A percentile compares a stretch with the other conserved stretches of the same genome.
phyloP scores from a whole-genome alignment of 2,329 filamentous ascomycete species.

The Penicillium paneum region DNA sequence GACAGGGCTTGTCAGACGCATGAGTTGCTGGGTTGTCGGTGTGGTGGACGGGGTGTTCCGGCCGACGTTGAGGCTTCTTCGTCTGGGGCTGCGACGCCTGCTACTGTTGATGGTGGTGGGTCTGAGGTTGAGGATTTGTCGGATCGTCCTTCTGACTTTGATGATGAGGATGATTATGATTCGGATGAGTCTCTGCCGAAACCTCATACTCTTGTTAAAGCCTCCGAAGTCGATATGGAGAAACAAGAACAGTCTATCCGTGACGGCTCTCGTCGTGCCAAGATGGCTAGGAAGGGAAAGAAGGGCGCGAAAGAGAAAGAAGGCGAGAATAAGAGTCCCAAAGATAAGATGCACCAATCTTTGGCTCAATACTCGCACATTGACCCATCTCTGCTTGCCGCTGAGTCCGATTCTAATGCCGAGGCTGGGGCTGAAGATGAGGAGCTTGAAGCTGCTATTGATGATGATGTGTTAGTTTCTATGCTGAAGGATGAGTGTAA shows the following conservation, averaged over 20 bases:
- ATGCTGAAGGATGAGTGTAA: constrained; percentile 41
- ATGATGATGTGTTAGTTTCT: constrained; percentile 35
- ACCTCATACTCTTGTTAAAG: constrained; percentile 37
- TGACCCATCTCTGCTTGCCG: constrained; percentile 34
- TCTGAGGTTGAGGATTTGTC: constrained; percentile 2
- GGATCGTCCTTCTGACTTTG: not conserved
- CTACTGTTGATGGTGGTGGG: constrained; percentile 8
- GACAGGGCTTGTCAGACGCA: constrained; percentile 63
- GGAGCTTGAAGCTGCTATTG: constrained; percentile 26
- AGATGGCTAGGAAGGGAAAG: constrained; percentile 1
- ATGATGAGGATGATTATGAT: constrained; percentile 18
- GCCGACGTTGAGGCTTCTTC: not conserved
- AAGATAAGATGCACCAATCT: constrained; percentile 42
- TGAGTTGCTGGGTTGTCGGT: constrained; percentile 62
- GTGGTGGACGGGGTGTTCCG: constrained; percentile 52
- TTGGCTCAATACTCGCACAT: constrained; percentile 46
- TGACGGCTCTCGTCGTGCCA: constrained; percentile 15
- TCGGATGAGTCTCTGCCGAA: constrained; percentile 27
- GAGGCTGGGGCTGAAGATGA: constrained; percentile 7
- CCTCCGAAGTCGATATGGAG: constrained; percentile 39
- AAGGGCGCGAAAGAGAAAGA: constrained; percentile 1
- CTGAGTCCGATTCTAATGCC: constrained; percentile 2
- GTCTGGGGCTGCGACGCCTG: constrained; percentile 12
- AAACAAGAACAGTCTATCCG: constrained; percentile 33
- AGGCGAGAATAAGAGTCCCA: constrained; percentile 21